A percentile compares a stretch with the other conserved stretches of the same genome.
phyloP scores from a whole-genome alignment of 2,329 filamentous ascomycete species.

The Diaporthe sp. region DNA sequence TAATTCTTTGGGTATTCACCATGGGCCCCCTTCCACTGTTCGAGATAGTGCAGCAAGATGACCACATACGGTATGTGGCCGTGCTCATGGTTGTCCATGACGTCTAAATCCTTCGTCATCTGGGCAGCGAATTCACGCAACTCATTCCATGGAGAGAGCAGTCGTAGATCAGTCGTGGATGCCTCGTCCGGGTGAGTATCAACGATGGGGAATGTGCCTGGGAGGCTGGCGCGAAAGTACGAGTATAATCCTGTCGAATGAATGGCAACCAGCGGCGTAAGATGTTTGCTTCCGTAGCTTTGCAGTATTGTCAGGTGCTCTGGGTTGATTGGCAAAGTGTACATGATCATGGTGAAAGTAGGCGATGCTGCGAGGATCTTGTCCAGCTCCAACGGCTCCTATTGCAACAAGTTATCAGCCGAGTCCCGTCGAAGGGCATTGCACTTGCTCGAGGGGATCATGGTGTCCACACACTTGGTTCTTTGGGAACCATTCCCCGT shows the following conservation, averaged over 20 bases:
- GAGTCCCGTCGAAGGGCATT: neutral
- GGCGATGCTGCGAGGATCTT: slow-evolving; percentile 56
- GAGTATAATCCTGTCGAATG: slow-evolving; percentile 95
- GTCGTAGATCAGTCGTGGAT: slow-evolving; percentile 85
- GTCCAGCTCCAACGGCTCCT: slow-evolving; percentile 42
- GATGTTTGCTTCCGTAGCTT: slow-evolving; percentile 64
- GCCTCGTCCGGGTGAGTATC: slow-evolving; percentile 95
- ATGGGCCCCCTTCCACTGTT: slow-evolving; percentile 82
- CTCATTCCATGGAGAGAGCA: slow-evolving; percentile 89
- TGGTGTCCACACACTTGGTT: slow-evolving; percentile 53
- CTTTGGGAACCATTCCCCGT: slow-evolving; percentile 78
- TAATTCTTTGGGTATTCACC: slow-evolving; percentile 80
- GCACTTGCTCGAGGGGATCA: neutral
- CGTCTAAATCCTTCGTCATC: slow-evolving; percentile 78
- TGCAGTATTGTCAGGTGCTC: slow-evolving; percentile 62
- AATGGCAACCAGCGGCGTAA: slow-evolving; percentile 83
- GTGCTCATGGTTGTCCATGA: slow-evolving; percentile 83
- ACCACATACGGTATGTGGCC: slow-evolving; percentile 92
- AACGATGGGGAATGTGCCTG: slow-evolving; percentile 88
- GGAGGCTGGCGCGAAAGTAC: slow-evolving; percentile 84
- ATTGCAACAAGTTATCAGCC: slow-evolving; percentile 39
- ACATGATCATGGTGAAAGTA: slow-evolving; percentile 68
- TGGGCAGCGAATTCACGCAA: slow-evolving; percentile 76
- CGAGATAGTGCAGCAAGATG: slow-evolving; percentile 85
- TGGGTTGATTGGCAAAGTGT: slow-evolving; percentile 63